Evolutionary conservation across 306 rosid species (phyloP), one percentile per base, ranked within the genome.

Genomic region (Neltuma alba): DNA sequence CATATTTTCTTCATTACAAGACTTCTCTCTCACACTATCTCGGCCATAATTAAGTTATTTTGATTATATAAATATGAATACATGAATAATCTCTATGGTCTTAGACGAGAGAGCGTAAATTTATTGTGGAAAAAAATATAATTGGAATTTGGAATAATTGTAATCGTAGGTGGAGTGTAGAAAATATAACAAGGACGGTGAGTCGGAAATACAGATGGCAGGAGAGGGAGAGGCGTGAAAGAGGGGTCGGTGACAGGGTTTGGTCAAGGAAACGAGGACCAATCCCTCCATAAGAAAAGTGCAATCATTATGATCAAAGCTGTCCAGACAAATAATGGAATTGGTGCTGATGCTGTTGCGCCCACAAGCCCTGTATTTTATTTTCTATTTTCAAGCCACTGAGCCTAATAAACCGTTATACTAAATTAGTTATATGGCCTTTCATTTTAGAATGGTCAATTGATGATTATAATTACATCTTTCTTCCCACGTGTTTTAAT

Each of bases 181-280:
- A n/a, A 62, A 16, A 31, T 30, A 31, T 18, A 20, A 36, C 36
- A 16, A 9, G 38, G 20, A 36, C 42, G 15, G 72, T 23, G 42
- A 16, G 45, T 45, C 34, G 77, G 77, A 76, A 76, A 52, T 58
- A 62, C 85, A 81, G n/a, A 48, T 81, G 81, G 77, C 81, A 13
- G 9, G 7, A 47, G 72, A 30, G 40, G 5, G 0, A 13, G 21
- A 1, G 6, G 16, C 3, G 20, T 20, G 38, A 48, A 6, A 48
- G 47, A 33, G 71, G 23, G 76, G 60, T 18, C 60, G 3, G 55
- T 18, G 13, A 8, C 28, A n/a, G 18, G 16, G 23, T 11, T 57
- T 10, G 64, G 16, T 57, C 64, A 57, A 25, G 0, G 25, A 25
- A 57, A 9, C 10, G 25, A 57, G 15, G 18, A 25, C 64, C 64